These are phyloP conservation scores for Lachnum nothofagi DNA, from an alignment of 2,329 filamentous ascomycete species.

Conservation along the genomic window DNA sequence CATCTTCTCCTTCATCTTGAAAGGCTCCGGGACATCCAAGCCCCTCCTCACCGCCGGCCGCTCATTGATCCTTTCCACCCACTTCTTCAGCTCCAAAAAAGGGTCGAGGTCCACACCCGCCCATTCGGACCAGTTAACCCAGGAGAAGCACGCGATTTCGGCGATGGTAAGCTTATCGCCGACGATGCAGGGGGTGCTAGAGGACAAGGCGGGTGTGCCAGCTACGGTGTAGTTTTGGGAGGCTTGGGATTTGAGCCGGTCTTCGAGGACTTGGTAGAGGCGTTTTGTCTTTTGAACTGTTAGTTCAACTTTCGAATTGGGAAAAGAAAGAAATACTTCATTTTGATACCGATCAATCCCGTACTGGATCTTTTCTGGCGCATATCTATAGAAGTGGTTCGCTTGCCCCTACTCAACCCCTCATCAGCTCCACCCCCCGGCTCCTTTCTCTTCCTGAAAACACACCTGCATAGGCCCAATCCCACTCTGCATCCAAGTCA, in stretches of 20 bases:
- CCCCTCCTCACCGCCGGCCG: conserved; percentile 69
- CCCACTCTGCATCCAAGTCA: conserved; percentile 57
- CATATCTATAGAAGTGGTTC: conserved; percentile 80
- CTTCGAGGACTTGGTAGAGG: conserved; percentile 42
- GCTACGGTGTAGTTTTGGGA: conserved; percentile 11
- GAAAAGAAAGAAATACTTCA: conserved; percentile 49
- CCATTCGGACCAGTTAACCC: conserved; percentile 42
- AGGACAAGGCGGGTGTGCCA: conserved; percentile 11
- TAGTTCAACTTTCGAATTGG: not conserved
- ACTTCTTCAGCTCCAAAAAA: conserved; percentile 54
- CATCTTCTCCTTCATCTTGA: conserved; percentile 41
- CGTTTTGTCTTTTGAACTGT: conserved; percentile 31
- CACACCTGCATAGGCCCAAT: conserved; percentile 63
- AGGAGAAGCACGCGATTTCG: conserved; percentile 59
- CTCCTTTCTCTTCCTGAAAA: conserved; percentile 36
- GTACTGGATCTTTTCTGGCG: conserved; percentile 73
- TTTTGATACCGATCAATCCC: conserved; percentile 74
- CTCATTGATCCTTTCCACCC: conserved; percentile 64
- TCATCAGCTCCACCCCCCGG: not conserved
- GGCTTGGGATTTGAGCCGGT: conserved; percentile 31
- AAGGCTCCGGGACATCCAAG: conserved; percentile 61
- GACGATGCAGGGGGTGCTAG: conserved; percentile 44
- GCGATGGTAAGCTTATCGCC: conserved; percentile 65
- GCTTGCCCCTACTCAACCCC: conserved; percentile 24
- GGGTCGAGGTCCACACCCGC: conserved; percentile 31